Percentiles rank a stretch among this genome's conserved stretches.
Evolutionary conservation across 306 rosid species (phyloP).

Genomic region (Medicago arabica): DNA sequence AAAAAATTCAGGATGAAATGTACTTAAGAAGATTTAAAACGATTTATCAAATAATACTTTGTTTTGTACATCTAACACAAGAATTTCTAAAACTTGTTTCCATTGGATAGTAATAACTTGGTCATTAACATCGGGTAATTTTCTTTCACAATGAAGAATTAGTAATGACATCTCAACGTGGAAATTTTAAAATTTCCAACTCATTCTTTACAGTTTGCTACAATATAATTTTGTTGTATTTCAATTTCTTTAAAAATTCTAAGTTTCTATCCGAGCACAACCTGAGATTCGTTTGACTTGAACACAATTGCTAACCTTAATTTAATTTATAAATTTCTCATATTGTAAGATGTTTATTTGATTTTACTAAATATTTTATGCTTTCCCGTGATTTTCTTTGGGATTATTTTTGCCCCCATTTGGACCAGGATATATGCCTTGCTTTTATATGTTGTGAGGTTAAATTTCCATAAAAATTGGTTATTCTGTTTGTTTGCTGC

Average conservation of each 20-base stretch:
- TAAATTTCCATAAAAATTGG: slow-evolving; percentile 16
- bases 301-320: slow-evolving; percentile 5
- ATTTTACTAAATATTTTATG: slow-evolving; percentile 21
- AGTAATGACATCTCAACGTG: slow-evolving; percentile 22
- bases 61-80: neutral
- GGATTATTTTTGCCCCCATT: slow-evolving; percentile 20
- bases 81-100: slow-evolving; percentile 9
- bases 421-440: slow-evolving; percentile 15
- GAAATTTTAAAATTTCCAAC: neutral
- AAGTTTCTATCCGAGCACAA: slow-evolving; percentile 6
- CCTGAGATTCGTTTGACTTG: slow-evolving; percentile 25
- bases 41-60: slow-evolving; percentile 3
- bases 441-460: neutral
- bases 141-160: slow-evolving; percentile 20
- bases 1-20: neutral
- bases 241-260: neutral
- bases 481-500: slow-evolving; percentile 32
- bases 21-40: slow-evolving; percentile 28
- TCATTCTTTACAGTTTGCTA: neutral
- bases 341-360: slow-evolving; percentile 1
- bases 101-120: neutral
- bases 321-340: slow-evolving; percentile 9
- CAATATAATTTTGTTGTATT: slow-evolving; percentile 21
- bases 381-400: slow-evolving; percentile 28
- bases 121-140: slow-evolving; percentile 4